These are phyloP conservation scores for Cardamine chenopodiifolia DNA, from an alignment of 345 rosid genomes.

Conservation along the genomic window DNA sequence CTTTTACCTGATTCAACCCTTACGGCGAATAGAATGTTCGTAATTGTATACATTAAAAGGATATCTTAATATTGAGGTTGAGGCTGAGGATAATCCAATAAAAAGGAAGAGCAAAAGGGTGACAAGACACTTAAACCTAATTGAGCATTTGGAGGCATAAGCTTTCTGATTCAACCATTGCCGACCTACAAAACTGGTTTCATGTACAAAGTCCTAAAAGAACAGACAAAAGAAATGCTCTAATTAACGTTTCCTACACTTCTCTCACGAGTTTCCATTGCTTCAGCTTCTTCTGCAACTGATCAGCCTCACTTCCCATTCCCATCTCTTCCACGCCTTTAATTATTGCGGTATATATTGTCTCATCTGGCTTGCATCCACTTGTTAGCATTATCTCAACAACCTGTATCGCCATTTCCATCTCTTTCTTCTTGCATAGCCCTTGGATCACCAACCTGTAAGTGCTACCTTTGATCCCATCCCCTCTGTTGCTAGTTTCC, in stretches of 20 bases:
- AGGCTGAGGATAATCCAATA: neutral
- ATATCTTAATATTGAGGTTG: neutral
- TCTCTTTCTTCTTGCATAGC: slow-evolving; percentile 60
- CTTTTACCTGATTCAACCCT: neutral
- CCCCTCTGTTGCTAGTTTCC: slow-evolving; percentile 58
- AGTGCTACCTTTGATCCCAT: slow-evolving; percentile 50
- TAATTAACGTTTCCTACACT: neutral
- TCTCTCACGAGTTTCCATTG: slow-evolving; percentile 48
- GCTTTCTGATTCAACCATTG: slow-evolving; percentile 1
- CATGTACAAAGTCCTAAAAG: slow-evolving; percentile 26
- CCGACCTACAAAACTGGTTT: slow-evolving; percentile 21
- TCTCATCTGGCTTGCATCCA: slow-evolving; percentile 55
- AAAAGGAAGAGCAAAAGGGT: neutral
- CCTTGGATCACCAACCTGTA: slow-evolving; percentile 59
- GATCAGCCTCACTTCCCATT: slow-evolving; percentile 61
- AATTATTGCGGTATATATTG: slow-evolving; percentile 47
- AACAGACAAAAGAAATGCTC: neutral
- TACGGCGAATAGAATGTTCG: neutral
- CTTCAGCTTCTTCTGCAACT: slow-evolving; percentile 55
- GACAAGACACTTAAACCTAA: slow-evolving; percentile 4
- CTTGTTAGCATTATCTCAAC: slow-evolving; percentile 69
- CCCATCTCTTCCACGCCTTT: slow-evolving; percentile 63
- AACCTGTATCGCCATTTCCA: slow-evolving; percentile 67
- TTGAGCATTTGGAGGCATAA: neutral
- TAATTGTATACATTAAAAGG: neutral